A percentile compares a stretch with the other conserved stretches of the same genome.
phyloP scores from a whole-genome alignment of 768 basidiomycete genomes.

The Lactarius indigo region DNA sequence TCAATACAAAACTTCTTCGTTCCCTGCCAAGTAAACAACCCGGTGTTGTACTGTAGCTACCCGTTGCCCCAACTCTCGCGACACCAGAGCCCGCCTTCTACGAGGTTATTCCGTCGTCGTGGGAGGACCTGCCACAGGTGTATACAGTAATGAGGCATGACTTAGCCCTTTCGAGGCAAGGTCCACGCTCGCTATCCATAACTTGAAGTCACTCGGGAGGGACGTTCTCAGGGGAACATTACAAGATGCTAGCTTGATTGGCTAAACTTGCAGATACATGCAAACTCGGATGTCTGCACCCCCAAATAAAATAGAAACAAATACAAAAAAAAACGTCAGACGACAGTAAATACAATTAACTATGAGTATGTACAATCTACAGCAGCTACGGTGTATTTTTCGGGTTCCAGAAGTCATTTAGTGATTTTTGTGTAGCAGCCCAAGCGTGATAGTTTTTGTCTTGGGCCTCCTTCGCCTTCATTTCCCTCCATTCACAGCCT shows the following conservation, averaged over 20 bases:
- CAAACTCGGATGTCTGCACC: too few relatives aligned
- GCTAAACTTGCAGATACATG: background rate
- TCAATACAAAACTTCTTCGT: background rate
- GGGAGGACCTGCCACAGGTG: background rate
- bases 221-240: background rate
- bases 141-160: background rate
- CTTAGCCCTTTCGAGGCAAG: background rate
- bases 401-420: too few relatives aligned
- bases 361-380: too few relatives aligned
- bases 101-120: background rate
- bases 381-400: too few relatives aligned
- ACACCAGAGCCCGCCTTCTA: background rate
- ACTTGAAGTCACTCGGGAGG: background rate
- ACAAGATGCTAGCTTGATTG: background rate
- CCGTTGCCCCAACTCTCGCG: background rate
- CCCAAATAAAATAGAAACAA: too few relatives aligned
- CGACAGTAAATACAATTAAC: too few relatives aligned
- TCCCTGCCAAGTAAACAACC: background rate
- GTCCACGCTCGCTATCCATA: background rate
- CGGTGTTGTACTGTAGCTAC: background rate
- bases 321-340: too few relatives aligned
- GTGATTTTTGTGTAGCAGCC: too few relatives aligned
- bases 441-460: background rate
- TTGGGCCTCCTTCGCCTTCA: conserved; percentile 29
- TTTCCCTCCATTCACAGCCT: conserved; percentile 42